Evolutionary conservation across 169 alveolate species (phyloP), one percentile per base, ranked within the genome.

Genomic region (Babesia caballi): DNA sequence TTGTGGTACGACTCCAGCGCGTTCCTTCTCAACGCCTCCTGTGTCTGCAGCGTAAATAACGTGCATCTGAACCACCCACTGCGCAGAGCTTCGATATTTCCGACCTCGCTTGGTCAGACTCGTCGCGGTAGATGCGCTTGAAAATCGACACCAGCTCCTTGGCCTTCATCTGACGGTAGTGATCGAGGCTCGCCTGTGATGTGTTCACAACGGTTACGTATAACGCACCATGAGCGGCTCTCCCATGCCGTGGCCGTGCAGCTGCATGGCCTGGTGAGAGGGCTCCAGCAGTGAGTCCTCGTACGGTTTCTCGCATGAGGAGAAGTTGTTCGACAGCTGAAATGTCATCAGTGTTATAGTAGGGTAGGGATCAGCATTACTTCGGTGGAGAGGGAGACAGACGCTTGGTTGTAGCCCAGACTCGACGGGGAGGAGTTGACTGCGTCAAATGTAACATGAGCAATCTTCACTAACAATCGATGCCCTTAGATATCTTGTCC

Each of bases 31-130:
- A 7, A 28, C 2, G 73, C 21, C n/a, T 63, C 51, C 23, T 49
- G 73, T n/a, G 61, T 27, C 73, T 63, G 21, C 38, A 17, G 12
- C 1, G 49, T 2, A 5, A 9, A 2, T 5, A 2, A 9, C 21
- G 35, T 35, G 19, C 1, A 3, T 1, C 4, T 7, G 9, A 0
- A 1, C 4, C 5, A 33, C 49, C 7, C 6, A 56, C 66, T 25
- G 41, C 50, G 50, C 85, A 53, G 17, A 61, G 56, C 51, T 63
- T 65, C 14, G 69, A 36, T 14, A 75, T 63, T 19, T 63, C 75
- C 0, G 76, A 47, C 35, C 25, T 75, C 2, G 77, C 76, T 21
- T 75, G 69, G 50, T 75, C 85, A 15, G 41, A 51, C 60, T 75
- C 80, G 36, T 53, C 70, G 17, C 60, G 47, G 52, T 42, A 65